phyloP scores from a whole-genome alignment of 306 rosid genomes.

The Pueraria montana region DNA sequence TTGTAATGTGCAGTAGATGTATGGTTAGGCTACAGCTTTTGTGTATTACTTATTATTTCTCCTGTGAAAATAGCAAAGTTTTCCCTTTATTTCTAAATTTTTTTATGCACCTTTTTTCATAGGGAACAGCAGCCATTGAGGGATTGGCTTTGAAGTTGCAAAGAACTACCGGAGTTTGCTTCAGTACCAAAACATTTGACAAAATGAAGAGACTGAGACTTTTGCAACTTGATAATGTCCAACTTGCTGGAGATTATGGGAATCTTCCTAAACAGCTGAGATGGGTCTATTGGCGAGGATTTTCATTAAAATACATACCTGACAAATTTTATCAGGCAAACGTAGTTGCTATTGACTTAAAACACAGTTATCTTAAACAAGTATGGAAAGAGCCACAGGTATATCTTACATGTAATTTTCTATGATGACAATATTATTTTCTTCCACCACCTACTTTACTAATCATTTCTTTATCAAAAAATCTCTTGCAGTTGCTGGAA shows the following conservation, averaged over 20 bases:
- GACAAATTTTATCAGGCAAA: not conserved
- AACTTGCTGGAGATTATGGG: not conserved
- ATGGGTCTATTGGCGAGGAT: slow-evolving; percentile 14
- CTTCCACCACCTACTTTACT: not conserved
- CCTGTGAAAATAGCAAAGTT: not conserved
- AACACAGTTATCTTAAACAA: not conserved
- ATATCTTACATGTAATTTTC: not conserved
- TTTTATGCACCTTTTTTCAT: not conserved
- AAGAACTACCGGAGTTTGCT: not conserved
- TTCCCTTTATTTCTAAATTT: not conserved
- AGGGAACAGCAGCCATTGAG: slow-evolving; percentile 7
- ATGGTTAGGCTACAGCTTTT: not conserved
- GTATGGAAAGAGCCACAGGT: slow-evolving; percentile 11
- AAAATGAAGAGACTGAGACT: not conserved
- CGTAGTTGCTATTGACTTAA: not conserved
- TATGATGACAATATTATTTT: not conserved
- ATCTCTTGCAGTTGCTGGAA: slow-evolving; percentile 6
- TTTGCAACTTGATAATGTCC: not conserved
- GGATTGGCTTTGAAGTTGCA: slow-evolving; percentile 20
- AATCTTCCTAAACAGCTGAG: not conserved
- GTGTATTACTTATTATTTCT: too few species aligned
- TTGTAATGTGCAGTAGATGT: not conserved
- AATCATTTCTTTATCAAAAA: not conserved
- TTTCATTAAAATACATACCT: not conserved
- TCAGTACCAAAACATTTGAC: not conserved